A percentile compares a stretch with the other conserved stretches of the same genome.
phyloP scores from a whole-genome alignment of 148 eudicot genomes.

The Rhododendron vialii region DNA sequence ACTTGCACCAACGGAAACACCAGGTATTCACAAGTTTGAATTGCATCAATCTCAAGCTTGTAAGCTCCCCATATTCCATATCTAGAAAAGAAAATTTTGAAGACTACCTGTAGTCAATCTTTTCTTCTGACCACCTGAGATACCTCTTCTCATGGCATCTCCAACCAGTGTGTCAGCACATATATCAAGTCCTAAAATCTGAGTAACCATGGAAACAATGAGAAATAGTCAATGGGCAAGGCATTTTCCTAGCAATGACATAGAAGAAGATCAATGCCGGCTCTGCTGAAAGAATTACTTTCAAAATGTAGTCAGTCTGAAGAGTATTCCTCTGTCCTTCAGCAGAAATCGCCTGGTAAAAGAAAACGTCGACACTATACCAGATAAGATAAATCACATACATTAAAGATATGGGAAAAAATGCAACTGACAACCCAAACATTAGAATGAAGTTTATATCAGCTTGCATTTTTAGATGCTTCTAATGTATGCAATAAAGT shows the following conservation, averaged over 20 bases:
- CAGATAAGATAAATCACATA: not conserved
- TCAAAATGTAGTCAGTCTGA: slow-evolving; percentile 81
- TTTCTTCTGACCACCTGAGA: slow-evolving; percentile 86
- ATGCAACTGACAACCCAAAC: not conserved
- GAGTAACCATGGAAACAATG: slow-evolving; percentile 6
- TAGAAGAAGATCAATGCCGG: not conserved
- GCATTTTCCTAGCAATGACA: not conserved
- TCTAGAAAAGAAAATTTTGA: too few species aligned
- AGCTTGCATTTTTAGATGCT: not conserved
- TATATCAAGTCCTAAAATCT: slow-evolving; percentile 80
- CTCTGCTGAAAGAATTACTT: slow-evolving; percentile 35
- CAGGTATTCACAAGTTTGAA: not conserved
- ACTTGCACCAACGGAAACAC: not conserved
- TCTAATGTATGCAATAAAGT: not conserved
- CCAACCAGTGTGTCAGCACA: slow-evolving; percentile 73
- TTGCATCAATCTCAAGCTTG: not conserved
- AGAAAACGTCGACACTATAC: not conserved
- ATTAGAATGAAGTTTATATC: not conserved
- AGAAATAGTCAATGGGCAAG: not conserved
- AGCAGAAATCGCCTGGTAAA: slow-evolving; percentile 59
- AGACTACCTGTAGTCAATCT: slow-evolving; percentile 67
- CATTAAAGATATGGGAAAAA: not conserved
- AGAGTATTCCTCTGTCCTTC: slow-evolving; percentile 62
- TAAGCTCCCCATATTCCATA: not conserved
- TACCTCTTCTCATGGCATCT: slow-evolving; percentile 81